Conservation (phyloP, 1,284 basidiomycete genomes). For the Leucoagaricus sp. region DNA sequence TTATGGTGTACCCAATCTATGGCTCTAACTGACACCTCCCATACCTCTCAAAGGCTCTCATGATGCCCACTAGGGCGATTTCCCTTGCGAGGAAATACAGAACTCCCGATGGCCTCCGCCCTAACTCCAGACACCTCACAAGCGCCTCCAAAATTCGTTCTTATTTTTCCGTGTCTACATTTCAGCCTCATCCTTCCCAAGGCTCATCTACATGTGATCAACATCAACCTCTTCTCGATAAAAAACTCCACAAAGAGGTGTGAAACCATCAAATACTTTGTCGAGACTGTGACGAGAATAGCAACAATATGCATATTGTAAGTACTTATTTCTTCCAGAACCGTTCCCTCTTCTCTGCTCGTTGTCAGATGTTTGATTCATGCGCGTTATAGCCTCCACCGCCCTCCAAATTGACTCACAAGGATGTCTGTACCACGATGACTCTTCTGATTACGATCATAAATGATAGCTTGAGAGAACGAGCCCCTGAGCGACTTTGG, state of each 20-base stretch:
- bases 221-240: neutral
- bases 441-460: neutral
- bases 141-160: too few species aligned
- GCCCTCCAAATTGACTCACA: neutral
- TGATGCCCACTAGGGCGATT: too few species aligned
- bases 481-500: too few species aligned
- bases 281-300: neutral
- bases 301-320: neutral
- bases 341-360: neutral
- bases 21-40: too few species aligned
- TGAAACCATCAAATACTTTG: neutral
- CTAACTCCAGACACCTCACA: too few species aligned
- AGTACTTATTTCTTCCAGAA: too few species aligned
- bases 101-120: too few species aligned
- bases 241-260: neutral
- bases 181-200: neutral
- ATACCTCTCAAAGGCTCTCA: too few species aligned
- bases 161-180: neutral
- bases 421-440: neutral
- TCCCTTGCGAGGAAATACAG: too few species aligned
- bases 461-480: too few species aligned
- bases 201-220: neutral
- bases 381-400: neutral
- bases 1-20: too few species aligned
- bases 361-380: neutral